Conservation (phyloP, 768 basidiomycete genomes). For the Amanita pallidorosea region DNA sequence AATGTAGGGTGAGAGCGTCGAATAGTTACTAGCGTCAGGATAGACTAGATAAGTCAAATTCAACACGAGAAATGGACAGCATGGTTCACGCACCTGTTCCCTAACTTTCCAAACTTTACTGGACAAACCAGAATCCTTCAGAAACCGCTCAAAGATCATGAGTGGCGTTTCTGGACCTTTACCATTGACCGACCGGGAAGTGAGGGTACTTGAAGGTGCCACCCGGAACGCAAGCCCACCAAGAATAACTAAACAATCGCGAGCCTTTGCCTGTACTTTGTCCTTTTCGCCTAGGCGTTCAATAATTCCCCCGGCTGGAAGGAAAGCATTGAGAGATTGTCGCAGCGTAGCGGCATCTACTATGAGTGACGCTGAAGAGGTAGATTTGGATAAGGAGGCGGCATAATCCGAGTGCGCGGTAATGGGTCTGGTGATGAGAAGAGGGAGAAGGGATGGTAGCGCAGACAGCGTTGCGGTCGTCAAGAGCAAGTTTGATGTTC, state of each 20-base stretch:
- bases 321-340: constrained; percentile 53
- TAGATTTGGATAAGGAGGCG: constrained; percentile 38
- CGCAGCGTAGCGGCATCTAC: constrained; percentile 54
- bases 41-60: constrained; percentile 27
- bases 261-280: constrained; percentile 59
- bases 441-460: constrained; percentile 54
- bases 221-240: constrained; percentile 63
- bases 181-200: constrained; percentile 35
- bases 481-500: constrained; percentile 75
- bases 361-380: constrained; percentile 33
- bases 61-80: neutral
- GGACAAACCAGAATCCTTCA: constrained; percentile 61
- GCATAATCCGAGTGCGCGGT: constrained; percentile 15
- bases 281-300: constrained; percentile 83
- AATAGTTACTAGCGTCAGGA: constrained; percentile 62
- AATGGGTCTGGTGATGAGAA: constrained; percentile 38
- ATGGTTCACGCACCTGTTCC: constrained; percentile 57
- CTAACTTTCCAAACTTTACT: constrained; percentile 83
- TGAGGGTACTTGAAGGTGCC: constrained; percentile 30
- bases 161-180: constrained; percentile 66
- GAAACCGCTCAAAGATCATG: constrained; percentile 54
- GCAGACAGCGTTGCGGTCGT: constrained; percentile 66
- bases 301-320: constrained; percentile 67
- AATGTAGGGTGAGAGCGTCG: constrained; percentile 63
- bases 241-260: constrained; percentile 64